Base-by-base conservation (phyloP, 2,329 filamentous ascomycete genomes). In the Trichocomaceae sp. region DNA sequence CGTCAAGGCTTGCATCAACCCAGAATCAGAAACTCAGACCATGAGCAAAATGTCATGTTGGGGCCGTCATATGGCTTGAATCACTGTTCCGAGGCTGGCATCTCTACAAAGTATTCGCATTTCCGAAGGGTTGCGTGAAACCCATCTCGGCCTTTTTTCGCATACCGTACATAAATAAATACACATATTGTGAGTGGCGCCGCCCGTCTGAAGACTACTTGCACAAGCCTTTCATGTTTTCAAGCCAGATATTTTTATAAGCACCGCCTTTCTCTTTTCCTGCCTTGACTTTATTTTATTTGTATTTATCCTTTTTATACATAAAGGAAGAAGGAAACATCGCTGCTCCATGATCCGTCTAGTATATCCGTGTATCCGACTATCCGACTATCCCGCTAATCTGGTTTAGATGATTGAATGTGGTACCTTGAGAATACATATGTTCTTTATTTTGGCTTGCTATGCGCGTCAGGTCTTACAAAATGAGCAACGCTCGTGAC, bases 401-500 rank as follows among this genome's bases (percentile, higher is more conserved):
- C 31, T 12, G 1, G 10, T 29, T 31, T 15, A 51, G 49, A 51
- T 51, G 49, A 44, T 41, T 51, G 49, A 17, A 42, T 42, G 39
- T 20, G 39, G 10, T 19, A 5, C 42, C 35, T 23, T 31, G 15
- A 22, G 39, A 20, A 37, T 10, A 31, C 45, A 22, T 33, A 39
- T 48, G 37, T 45, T 26, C 47, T 29, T 51, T 19, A n/a, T 39
- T 54, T 54, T 20, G 35, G 41, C 47, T 53, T 54, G 47, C 53
- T 51, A 23, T 29, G 53, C 47, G 33, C 17, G 47, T 29, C 47
- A 37, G 51, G 50, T 41, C 17, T 29, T 54, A 26, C 49, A 70
- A 67, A 37, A 72, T 72, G 69, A 60, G 66, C 57, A 71, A 68
- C 60, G 71, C 69, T 59, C 69, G 69, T 57, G 69, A 72, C 64